Evolutionary conservation across 352 stramenopile species (phyloP).

Genomic region (Phytopythium cucurbitacearum): DNA sequence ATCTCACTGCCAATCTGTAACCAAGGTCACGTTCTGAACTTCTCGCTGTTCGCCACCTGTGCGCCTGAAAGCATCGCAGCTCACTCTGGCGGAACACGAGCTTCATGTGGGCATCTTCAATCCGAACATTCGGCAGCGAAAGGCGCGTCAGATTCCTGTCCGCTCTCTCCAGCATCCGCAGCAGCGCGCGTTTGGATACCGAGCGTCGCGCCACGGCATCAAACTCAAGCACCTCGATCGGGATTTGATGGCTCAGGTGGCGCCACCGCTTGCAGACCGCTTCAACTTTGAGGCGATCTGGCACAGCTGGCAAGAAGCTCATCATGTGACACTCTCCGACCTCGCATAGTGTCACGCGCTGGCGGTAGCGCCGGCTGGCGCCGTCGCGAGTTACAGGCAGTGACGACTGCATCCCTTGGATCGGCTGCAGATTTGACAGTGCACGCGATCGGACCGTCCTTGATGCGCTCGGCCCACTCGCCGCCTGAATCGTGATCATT

Average conservation of each 20-base stretch:
- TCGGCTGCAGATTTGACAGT: no score
- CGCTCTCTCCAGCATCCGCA: conserved; percentile 31
- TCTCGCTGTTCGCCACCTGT: conserved; percentile 23
- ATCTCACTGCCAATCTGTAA: no score
- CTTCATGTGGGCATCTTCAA: conserved; percentile 40
- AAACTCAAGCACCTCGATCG: conserved; percentile 48
- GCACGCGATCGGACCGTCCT: neutral
- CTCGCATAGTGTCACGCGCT: conserved; percentile 24
- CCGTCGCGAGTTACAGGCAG: neutral
- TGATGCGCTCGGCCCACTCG: neutral
- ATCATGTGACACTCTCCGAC: conserved; percentile 39
- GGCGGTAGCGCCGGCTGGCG: neutral
- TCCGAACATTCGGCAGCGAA: conserved; percentile 34
- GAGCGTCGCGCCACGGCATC: conserved; percentile 20
- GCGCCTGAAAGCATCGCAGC: conserved; percentile 40
- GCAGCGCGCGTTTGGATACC: conserved; percentile 7
- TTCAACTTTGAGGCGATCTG: conserved; percentile 45
- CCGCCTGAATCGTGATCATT: neutral
- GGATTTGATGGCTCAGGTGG: conserved; percentile 29
- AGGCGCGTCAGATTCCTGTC: conserved; percentile 27
- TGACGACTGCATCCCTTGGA: no score
- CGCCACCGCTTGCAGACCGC: conserved; percentile 56
- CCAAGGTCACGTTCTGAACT: neutral
- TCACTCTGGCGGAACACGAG: conserved; percentile 26
- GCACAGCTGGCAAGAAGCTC: conserved; percentile 43